Percentiles rank a stretch among this genome's conserved stretches.
These are phyloP conservation scores for Pyrenula aspistea DNA, from an alignment of 495 filamentous ascomycete species.

Conservation along the genomic window DNA sequence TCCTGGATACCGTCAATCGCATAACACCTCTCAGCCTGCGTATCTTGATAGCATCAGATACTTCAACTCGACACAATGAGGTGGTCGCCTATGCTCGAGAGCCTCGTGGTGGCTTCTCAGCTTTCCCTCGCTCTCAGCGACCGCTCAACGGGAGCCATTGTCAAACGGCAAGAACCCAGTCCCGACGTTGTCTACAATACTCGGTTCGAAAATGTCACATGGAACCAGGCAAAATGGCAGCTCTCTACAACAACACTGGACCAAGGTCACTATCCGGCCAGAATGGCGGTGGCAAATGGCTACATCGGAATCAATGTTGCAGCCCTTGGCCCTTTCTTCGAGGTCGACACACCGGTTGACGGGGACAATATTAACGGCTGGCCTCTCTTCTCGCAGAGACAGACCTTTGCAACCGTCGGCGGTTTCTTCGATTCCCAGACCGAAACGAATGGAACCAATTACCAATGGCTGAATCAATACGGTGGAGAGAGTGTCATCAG, in stretches of 20 bases:
- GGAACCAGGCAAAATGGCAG: slow-evolving; percentile 53
- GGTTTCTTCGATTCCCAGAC: slow-evolving; percentile 62
- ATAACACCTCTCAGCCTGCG: not conserved
- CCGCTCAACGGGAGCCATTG: not conserved
- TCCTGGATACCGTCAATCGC: not conserved
- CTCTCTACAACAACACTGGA: slow-evolving; percentile 41
- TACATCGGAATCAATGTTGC: slow-evolving; percentile 51
- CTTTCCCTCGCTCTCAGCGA: not conserved
- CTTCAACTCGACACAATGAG: not conserved
- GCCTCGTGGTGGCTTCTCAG: not conserved
- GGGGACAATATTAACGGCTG: slow-evolving; percentile 55
- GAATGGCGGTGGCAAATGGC: slow-evolving; percentile 52
- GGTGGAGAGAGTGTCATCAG: slow-evolving; percentile 63
- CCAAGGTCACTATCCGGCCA: slow-evolving; percentile 50
- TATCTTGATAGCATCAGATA: not conserved
- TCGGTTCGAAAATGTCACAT: slow-evolving; percentile 38
- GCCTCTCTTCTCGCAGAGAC: slow-evolving; percentile 56
- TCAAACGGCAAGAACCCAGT: slow-evolving; percentile 1
- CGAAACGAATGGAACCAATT: slow-evolving; percentile 54
- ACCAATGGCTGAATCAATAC: slow-evolving; percentile 58
- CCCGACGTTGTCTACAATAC: slow-evolving; percentile 28
- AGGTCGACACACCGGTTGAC: slow-evolving; percentile 39
- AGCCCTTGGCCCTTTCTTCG: slow-evolving; percentile 58
- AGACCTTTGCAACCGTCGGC: slow-evolving; percentile 61
- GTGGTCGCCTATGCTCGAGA: not conserved